These are phyloP conservation scores for Naganishia sp. DNA, from an alignment of 1,284 basidiomycete species.

Conservation along the genomic window DNA sequence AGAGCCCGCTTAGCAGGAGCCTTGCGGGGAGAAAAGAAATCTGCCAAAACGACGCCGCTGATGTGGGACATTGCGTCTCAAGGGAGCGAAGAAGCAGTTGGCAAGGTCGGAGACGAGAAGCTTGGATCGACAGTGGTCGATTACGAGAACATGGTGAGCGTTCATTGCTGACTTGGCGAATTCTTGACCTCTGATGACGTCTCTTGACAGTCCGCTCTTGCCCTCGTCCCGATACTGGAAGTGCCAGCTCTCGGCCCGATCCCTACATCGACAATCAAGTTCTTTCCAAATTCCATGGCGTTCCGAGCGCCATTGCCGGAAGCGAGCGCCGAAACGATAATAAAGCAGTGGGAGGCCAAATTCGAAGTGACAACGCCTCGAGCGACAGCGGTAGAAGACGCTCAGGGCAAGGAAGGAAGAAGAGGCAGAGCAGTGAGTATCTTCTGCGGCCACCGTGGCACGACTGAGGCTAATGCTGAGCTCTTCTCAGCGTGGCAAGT, in stretches of 20 bases:
- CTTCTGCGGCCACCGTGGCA: no score
- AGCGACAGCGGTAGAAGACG: not conserved
- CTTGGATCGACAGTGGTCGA: not conserved
- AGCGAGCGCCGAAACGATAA: constrained; percentile 12
- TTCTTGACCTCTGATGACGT: not conserved
- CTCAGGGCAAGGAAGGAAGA: not conserved
- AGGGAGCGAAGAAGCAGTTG: not conserved
- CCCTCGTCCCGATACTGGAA: constrained; percentile 4
- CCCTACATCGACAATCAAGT: constrained; percentile 12
- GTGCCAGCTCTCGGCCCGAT: constrained; percentile 20
- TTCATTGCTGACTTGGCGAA: not conserved
- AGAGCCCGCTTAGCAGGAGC: constrained; percentile 14
- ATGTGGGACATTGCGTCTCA: constrained; percentile 14
- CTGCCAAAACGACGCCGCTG: constrained; percentile 8
- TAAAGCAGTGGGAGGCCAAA: constrained; percentile 18
- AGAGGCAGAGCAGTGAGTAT: constrained; percentile 5
- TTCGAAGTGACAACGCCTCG: not conserved
- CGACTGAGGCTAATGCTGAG: not conserved
- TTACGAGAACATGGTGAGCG: constrained; percentile 1
- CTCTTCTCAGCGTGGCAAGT: constrained; percentile 15
- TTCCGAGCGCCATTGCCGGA: constrained; percentile 24
- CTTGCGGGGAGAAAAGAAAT: constrained; percentile 17
- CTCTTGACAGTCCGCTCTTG: not conserved
- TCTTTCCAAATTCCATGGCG: constrained; percentile 18
- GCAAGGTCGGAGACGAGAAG: not conserved